Percentiles rank a stretch among this genome's conserved stretches.
phyloP scores from a whole-genome alignment of 495 filamentous ascomycete species.

The Neohortaea acidophila region DNA sequence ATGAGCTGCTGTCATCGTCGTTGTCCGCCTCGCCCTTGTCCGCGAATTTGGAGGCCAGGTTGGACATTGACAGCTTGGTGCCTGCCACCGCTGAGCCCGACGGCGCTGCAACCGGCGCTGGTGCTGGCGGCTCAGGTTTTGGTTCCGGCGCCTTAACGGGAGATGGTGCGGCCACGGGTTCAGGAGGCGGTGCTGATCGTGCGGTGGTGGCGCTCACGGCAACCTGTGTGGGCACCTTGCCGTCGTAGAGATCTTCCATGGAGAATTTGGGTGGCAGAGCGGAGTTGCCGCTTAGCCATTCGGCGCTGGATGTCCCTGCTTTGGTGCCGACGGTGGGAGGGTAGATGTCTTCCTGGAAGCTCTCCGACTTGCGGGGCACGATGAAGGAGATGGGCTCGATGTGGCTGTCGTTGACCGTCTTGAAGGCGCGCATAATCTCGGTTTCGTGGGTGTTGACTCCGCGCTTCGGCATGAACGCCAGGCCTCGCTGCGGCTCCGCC shows the following conservation, averaged over 20 bases:
- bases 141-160: conserved; percentile 31
- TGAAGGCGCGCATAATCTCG: conserved; percentile 88
- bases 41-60: conserved; percentile 69
- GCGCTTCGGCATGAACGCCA: conserved; percentile 89
- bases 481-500: conserved; percentile 76
- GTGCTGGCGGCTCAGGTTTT: conserved; percentile 30
- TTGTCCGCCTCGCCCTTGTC: conserved; percentile 50
- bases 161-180: conserved; percentile 34
- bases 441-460: conserved; percentile 93
- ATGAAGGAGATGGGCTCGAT: conserved; percentile 97
- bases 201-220: conserved; percentile 30
- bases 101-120: conserved; percentile 25
- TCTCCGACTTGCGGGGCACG: conserved; percentile 86
- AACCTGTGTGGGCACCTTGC: conserved; percentile 58
- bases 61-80: conserved; percentile 70
- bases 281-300: conserved; percentile 78
- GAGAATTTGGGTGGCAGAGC: conserved; percentile 79
- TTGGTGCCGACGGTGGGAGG: conserved; percentile 64
- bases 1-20: conserved; percentile 53
- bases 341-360: conserved; percentile 94
- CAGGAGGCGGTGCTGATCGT: conserved; percentile 27
- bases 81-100: conserved; percentile 68
- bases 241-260: conserved; percentile 80
- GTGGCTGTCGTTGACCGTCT: conserved; percentile 85
- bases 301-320: conserved; percentile 59